phyloP scores from a whole-genome alignment of 1,284 basidiomycete species.

The Ceratobasidium sp. region DNA sequence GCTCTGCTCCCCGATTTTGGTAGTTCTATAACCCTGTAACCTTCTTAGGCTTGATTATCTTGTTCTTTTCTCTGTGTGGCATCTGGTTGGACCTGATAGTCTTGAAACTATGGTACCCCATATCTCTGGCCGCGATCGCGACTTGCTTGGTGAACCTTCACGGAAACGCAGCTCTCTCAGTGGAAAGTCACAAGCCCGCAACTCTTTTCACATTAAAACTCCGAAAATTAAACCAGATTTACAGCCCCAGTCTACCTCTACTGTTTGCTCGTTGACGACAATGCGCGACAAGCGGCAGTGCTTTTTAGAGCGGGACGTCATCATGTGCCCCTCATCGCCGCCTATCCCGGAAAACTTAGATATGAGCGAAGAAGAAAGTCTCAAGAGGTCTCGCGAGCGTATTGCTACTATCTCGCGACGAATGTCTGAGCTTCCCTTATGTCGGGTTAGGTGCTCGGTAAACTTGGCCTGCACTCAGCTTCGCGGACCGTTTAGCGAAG shows the following conservation, averaged over 20 bases:
- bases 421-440: conserved; percentile 15
- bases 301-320: not conserved
- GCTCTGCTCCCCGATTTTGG: too few relatives aligned
- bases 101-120: not conserved
- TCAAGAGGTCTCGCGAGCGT: conserved; percentile 4
- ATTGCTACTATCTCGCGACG: conserved; percentile 18
- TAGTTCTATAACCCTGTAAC: too few relatives aligned
- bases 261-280: not conserved
- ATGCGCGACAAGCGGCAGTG: conserved; percentile 15
- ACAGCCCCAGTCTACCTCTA: too few relatives aligned
- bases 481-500: conserved; percentile 10
- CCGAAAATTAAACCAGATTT: too few relatives aligned
- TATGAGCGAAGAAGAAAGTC: conserved; percentile 15
- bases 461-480: conserved; percentile 22
- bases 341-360: conserved; percentile 2
- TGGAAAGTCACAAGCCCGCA: too few relatives aligned
- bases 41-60: not conserved
- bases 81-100: not conserved
- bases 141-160: not conserved
- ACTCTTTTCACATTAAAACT: too few relatives aligned
- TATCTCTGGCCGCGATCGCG: conserved; percentile 3
- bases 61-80: not conserved
- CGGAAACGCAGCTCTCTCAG: not conserved
- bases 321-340: conserved; percentile 26
- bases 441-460: conserved; percentile 12